A percentile compares a stretch with the other conserved stretches of the same genome.
Conservation (phyloP, 768 basidiomycete genomes). For the Polyporus arcularius region DNA sequence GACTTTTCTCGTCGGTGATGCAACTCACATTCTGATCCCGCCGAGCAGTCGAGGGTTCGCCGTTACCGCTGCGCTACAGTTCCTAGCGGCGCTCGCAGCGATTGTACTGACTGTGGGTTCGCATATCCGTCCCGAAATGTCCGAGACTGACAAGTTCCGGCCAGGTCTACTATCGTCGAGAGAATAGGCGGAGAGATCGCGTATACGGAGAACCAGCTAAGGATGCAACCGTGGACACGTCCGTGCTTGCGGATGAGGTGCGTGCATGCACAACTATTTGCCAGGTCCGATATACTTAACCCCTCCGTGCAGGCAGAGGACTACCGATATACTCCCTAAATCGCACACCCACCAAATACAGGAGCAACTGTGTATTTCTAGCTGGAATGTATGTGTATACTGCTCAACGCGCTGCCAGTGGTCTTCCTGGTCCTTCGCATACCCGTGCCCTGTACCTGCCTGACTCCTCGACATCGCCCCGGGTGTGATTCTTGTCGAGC, state of each 20-base stretch:
- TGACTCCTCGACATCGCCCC: too few relatives aligned
- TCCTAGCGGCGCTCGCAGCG: constrained; percentile 21
- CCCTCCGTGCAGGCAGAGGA: too few relatives aligned
- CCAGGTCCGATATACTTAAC: too few relatives aligned
- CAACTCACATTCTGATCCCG: neutral
- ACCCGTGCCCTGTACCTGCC: too few relatives aligned
- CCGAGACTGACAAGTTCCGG: neutral
- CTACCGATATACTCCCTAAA: too few relatives aligned
- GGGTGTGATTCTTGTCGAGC: too few relatives aligned
- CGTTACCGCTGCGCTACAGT: constrained; percentile 24
- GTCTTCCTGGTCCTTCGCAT: too few relatives aligned
- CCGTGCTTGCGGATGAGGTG: constrained; percentile 29
- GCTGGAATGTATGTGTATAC: too few relatives aligned
- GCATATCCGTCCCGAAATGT: neutral
- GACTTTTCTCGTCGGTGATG: neutral
- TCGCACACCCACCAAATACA: too few relatives aligned
- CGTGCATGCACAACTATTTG: neutral
- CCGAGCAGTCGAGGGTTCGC: constrained; percentile 22
- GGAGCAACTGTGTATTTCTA: too few relatives aligned
- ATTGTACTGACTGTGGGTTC: constrained; percentile 23
- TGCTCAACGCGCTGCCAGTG: too few relatives aligned
- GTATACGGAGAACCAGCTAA: constrained; percentile 25
- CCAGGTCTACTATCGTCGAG: neutral
- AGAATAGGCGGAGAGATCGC: constrained; percentile 22
- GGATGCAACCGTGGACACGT: constrained; percentile 27